Evolutionary conservation across 345 rosid species (phyloP), one percentile per base, ranked within the genome.

Genomic region (Linum lewisii): DNA sequence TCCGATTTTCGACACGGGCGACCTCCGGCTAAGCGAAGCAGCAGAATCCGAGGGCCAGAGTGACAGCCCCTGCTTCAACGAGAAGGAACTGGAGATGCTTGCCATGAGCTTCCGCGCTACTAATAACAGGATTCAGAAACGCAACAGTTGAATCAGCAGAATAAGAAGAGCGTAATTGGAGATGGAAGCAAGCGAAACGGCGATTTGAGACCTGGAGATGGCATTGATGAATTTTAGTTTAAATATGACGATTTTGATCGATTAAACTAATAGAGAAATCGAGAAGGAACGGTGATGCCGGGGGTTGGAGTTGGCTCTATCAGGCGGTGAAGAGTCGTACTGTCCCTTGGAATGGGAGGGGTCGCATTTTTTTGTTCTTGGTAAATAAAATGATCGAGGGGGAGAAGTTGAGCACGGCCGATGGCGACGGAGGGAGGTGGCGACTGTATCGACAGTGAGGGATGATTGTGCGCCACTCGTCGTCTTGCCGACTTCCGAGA

Each of bases 51-150:
- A 11, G 9, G 47, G 47, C 15, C 78, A 74, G 51, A 77, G 77
- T 54, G 87, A 80, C 10, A 83, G 66, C 8, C 93, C 93, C 19
- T 70, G 71, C 82, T 79, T 84, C 1, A 86, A 52, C 4, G 84
- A 74, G 26, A 80, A 66, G 50, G 83, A 63, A 69, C 63, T 75
- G 8, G 95, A 70, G 20, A 81, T 45, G 62, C 71, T 62, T 66
- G 86, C 84, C 96, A 91, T 88, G 36, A 61, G 62, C 70, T 66
- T 76, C 4, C 82, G 81, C 37, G 73, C 88, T 77, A 84, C 57
- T 65, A 65, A 58, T 23, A 2, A 29, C 44, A 51, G 54, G 26
- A 51, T 57, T 61, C 26, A 44, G 51, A 63, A 52, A 49, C 10
- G 24, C 60, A 66, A 63, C 0, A 56, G 68, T 65, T 36, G 19